Evolutionary conservation across 2,329 filamentous ascomycete genomes (phyloP).

Genomic region (Hypoxylon sp.): DNA sequence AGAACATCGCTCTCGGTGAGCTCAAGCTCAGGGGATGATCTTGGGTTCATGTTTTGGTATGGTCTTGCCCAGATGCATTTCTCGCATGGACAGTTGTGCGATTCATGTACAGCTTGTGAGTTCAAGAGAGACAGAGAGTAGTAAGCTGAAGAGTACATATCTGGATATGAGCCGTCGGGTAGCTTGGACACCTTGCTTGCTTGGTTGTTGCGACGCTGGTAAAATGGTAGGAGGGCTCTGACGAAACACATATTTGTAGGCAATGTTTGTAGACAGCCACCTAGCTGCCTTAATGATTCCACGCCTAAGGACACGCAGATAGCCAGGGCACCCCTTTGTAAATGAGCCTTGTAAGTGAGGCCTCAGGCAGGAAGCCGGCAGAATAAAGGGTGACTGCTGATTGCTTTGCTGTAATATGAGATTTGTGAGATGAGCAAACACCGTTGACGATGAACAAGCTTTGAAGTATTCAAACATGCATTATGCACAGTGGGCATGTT

Average conservation of each 20-base stretch:
- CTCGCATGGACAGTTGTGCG: conserved; percentile 3
- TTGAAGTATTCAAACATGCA: not conserved
- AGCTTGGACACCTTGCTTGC: conserved; percentile 14
- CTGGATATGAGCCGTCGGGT: not conserved
- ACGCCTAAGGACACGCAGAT: conserved; percentile 4
- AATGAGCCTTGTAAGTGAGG: conserved; percentile 10
- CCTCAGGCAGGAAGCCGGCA: not conserved
- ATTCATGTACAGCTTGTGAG: conserved; percentile 1
- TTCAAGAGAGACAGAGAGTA: not conserved
- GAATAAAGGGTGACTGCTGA: conserved; percentile 1
- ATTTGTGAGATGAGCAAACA: conserved; percentile 3
- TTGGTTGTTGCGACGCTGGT: conserved; percentile 4
- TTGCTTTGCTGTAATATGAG: conserved; percentile 5
- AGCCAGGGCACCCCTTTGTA: conserved; percentile 8
- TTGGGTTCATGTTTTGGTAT: not conserved
- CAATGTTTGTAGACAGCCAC: not conserved
- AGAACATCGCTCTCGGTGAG: not conserved
- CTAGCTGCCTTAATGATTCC: not conserved
- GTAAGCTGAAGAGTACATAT: not conserved
- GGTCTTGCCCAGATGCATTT: conserved; percentile 5
- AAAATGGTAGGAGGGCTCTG: not conserved
- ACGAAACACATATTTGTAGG: conserved; percentile 34
- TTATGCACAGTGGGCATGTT: not conserved
- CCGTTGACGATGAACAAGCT: not conserved
- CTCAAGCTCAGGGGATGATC: not conserved